These are phyloP conservation scores for Sporothrix variecibatus DNA, from an alignment of 2,329 filamentous ascomycete species.

Conservation along the genomic window DNA sequence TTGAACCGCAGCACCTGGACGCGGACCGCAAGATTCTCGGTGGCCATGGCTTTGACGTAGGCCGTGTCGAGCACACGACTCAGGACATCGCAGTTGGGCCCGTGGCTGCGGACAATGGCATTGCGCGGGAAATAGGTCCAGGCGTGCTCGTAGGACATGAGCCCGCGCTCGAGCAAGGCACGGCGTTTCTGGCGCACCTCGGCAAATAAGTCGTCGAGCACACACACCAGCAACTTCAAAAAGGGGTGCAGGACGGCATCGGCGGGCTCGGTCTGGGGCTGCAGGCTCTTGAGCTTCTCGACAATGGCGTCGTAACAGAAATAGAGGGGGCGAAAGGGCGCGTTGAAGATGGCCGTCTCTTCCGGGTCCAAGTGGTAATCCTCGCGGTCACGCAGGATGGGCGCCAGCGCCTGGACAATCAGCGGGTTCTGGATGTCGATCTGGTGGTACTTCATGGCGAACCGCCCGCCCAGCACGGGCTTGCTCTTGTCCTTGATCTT, in stretches of 20 bases:
- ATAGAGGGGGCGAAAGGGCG: slow-evolving; percentile 47
- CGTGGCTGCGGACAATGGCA: slow-evolving; percentile 44
- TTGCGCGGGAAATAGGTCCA: slow-evolving; percentile 50
- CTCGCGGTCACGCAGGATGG: slow-evolving; percentile 46
- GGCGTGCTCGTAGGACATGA: slow-evolving; percentile 46
- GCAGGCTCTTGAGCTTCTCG: slow-evolving; percentile 36
- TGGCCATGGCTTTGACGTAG: slow-evolving; percentile 33
- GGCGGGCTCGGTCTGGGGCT: slow-evolving; percentile 15
- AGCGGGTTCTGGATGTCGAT: slow-evolving; percentile 48
- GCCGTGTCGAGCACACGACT: slow-evolving; percentile 42
- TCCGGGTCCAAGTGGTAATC: slow-evolving; percentile 43
- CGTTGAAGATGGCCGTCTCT: slow-evolving; percentile 41
- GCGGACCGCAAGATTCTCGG: slow-evolving; percentile 35
- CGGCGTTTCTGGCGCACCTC: slow-evolving; percentile 42
- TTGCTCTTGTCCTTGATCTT: slow-evolving; percentile 49
- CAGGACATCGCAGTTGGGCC: slow-evolving; percentile 45
- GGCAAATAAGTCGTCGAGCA: slow-evolving; percentile 48
- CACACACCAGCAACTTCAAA: slow-evolving; percentile 43
- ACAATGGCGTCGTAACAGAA: slow-evolving; percentile 49
- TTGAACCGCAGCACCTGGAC: slow-evolving; percentile 44
- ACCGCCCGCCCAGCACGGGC: slow-evolving; percentile 43
- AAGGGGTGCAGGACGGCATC: slow-evolving; percentile 40
- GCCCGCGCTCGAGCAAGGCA: slow-evolving; percentile 41
- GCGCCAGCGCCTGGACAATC: slow-evolving; percentile 46
- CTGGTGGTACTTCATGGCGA: slow-evolving; percentile 43